Evolutionary conservation across 1,284 basidiomycete species (phyloP).

Genomic region (Pseudozyma sp.): DNA sequence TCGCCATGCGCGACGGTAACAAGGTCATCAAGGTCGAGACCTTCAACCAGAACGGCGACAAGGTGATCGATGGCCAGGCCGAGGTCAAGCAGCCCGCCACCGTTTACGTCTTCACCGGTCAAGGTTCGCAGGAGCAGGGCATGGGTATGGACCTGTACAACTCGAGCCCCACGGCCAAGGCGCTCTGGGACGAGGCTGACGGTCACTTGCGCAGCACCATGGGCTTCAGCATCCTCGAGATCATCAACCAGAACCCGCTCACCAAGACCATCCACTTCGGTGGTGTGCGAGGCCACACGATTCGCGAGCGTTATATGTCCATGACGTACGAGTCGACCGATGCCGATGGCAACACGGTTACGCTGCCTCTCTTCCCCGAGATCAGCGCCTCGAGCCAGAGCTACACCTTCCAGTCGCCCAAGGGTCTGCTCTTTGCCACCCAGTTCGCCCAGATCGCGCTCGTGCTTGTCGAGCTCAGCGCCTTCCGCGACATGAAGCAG

Average conservation of each 20-base stretch:
- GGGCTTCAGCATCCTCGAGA: constrained; percentile 97
- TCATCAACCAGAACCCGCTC: constrained; percentile 70
- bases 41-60: constrained; percentile 84
- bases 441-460: constrained; percentile 96
- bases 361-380: constrained; percentile 64
- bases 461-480: constrained; percentile 96
- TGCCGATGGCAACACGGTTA: constrained; percentile 81
- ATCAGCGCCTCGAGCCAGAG: constrained; percentile 58
- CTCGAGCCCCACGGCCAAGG: constrained; percentile 88
- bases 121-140: constrained; percentile 96
- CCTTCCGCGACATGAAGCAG: constrained; percentile 96
- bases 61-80: constrained; percentile 89
- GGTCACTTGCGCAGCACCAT: constrained; percentile 89
- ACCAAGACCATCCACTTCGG: constrained; percentile 94
- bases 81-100: constrained; percentile 86
- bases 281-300: constrained; percentile 97
- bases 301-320: constrained; percentile 97
- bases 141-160: constrained; percentile 99
- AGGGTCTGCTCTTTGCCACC: constrained; percentile 93
- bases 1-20: constrained; percentile 61
- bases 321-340: constrained; percentile 93
- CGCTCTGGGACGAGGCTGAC: constrained; percentile 97
- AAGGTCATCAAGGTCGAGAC: constrained; percentile 93
- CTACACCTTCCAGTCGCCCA: constrained; percentile 97
- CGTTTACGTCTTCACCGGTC: constrained; percentile 97